Base-by-base conservation (phyloP, 192 early-diverging fungal genomes). In the Pilaira anomala region DNA sequence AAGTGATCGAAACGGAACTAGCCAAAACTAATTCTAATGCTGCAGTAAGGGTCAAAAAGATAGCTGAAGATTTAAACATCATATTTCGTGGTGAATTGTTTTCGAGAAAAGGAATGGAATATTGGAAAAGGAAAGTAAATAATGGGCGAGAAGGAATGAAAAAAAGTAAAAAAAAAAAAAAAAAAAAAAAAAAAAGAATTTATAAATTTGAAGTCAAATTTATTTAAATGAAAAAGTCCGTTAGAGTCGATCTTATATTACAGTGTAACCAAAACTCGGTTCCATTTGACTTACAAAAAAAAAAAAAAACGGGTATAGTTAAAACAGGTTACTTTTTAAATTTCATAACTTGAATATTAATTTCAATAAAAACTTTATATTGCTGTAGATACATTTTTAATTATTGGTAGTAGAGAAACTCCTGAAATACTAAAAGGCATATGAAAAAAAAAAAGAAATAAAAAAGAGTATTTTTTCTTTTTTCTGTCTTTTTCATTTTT, bases 41-140 rank as follows among this genome's bases (percentile, higher is more conserved):
- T 26, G 46, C 46, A 28, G 46, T 46, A 30, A 61, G 18, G n/a
- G 60, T 48, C 45, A 61, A 28, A 13, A 30, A 48, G 28, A 61
- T 25, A 30, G 13, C 11, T 33, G 26, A 48, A 33, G 45, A 18
- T 42, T 48, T 61, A 19, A 56, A 19, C 54, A 56, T 56, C n/a
- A 21, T 56, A 19, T 40, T 24, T 41, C n/a, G n/a, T n/a, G n/a
- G n/a, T n/a, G n/a, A n/a, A n/a, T n/a, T n/a, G n/a, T n/a, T n/a
- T n/a, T n/a, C n/a, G n/a, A 29, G 16, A 29, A 33, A 54, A 29
- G 26, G 26, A 54, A 11, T 29, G 52, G 28, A 29, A 54, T 54
- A 29, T 53, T 25, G 24, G 26, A 18, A 14, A 16, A 30, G 14
- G 7, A 16, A 33, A n/a, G 5, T 8, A 16, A 52, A 52, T 11